Percentiles rank a stretch among this genome's conserved stretches.
Evolutionary conservation across 164 flowering plant genomes (phyloP).

Genomic region (Stephania cephalantha): DNA sequence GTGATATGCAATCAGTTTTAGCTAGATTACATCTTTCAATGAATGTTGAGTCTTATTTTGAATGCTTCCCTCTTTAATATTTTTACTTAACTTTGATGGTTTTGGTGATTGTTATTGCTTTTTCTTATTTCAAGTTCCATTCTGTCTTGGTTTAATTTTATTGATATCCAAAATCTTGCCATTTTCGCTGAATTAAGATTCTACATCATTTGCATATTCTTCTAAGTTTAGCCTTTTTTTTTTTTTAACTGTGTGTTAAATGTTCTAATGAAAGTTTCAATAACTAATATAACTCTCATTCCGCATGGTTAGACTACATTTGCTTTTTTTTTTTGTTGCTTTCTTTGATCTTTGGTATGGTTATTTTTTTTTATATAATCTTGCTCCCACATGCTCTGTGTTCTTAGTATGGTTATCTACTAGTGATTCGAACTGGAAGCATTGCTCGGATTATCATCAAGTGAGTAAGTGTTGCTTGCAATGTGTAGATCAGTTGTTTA

Average conservation of each 20-base stretch:
- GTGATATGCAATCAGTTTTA: conserved; percentile 7
- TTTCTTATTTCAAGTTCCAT: not conserved
- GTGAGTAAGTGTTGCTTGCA: too few species aligned
- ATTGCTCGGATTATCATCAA: too few species aligned
- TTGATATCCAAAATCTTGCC: not conserved
- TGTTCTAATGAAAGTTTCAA: not conserved
- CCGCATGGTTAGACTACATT: too few species aligned
- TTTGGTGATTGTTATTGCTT: not conserved
- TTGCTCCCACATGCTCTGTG: too few species aligned
- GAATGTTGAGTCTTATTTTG: not conserved
- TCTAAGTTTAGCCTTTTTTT: not conserved
- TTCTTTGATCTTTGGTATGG: too few species aligned
- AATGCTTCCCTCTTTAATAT: not conserved
- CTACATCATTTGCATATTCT: not conserved
- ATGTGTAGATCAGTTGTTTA: too few species aligned
- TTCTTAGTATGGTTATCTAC: too few species aligned
- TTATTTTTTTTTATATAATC: too few species aligned
- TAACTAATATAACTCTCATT: too few species aligned
- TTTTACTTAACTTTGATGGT: not conserved
- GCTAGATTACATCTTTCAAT: not conserved
- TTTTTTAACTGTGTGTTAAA: not conserved
- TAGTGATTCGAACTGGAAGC: too few species aligned
- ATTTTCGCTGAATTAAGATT: not conserved
- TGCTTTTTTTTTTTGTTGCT: too few species aligned
- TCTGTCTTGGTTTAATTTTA: not conserved